These are phyloP conservation scores for Carpinus viminea DNA, from an alignment of 306 rosid species.

Conservation along the genomic window DNA sequence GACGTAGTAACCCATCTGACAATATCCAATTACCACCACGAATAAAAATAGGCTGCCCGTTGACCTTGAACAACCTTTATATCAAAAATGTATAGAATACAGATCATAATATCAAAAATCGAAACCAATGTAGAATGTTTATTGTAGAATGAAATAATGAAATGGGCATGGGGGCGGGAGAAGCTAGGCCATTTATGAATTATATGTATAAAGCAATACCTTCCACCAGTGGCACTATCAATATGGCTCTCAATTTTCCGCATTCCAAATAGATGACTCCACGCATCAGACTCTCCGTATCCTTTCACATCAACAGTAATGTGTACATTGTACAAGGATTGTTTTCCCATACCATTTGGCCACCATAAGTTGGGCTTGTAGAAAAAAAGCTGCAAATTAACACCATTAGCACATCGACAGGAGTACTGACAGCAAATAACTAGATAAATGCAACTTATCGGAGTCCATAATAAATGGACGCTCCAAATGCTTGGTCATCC, in stretches of 20 bases:
- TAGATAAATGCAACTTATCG: slow-evolving; percentile 19
- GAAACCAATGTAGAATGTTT: slow-evolving; percentile 12
- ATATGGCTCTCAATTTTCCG: slow-evolving; percentile 88
- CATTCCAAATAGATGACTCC: slow-evolving; percentile 83
- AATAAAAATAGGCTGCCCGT: slow-evolving; percentile 83
- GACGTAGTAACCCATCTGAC: slow-evolving; percentile 90
- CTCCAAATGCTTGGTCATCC: slow-evolving; percentile 26
- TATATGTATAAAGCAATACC: slow-evolving; percentile 40
- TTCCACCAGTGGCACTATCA: slow-evolving; percentile 82
- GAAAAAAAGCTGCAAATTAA: slow-evolving; percentile 73
- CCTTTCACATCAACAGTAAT: slow-evolving; percentile 73
- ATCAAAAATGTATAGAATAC: slow-evolving; percentile 22
- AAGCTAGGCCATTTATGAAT: slow-evolving; percentile 7
- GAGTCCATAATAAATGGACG: slow-evolving; percentile 22
- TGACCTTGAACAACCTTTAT: slow-evolving; percentile 86
- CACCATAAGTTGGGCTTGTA: slow-evolving; percentile 95
- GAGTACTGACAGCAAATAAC: slow-evolving; percentile 21
- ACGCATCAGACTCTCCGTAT: slow-evolving; percentile 83
- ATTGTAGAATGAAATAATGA: background rate
- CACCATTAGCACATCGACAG: slow-evolving; percentile 31
- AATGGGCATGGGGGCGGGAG: background rate
- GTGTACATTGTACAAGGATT: slow-evolving; percentile 67
- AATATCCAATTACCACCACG: slow-evolving; percentile 98
- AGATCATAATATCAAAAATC: slow-evolving; percentile 17
- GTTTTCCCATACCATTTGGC: slow-evolving; percentile 99